Percentiles rank a stretch among this genome's conserved stretches.
phyloP scores from a whole-genome alignment of 2,329 filamentous ascomycete genomes.

The Pezicula radicicola region DNA sequence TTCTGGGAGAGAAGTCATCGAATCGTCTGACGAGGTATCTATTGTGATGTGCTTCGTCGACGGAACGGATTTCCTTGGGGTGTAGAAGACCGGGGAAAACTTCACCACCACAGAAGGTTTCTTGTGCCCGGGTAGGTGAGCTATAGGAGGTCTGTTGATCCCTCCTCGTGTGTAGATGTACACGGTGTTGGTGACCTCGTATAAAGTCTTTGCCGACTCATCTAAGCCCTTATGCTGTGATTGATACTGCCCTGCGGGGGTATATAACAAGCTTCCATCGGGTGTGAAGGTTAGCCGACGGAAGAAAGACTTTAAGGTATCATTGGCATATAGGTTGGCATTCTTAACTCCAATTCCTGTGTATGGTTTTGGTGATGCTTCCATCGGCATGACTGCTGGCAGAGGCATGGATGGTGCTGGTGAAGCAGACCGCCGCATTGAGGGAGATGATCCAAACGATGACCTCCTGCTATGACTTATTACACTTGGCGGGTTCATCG shows the following conservation, averaged over 20 bases:
- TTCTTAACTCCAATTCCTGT: conserved; percentile 69
- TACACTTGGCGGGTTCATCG: conserved; percentile 91
- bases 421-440: conserved; percentile 80
- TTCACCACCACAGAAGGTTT: conserved; percentile 95
- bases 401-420: conserved; percentile 91
- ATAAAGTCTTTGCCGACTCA: conserved; percentile 68
- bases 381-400: conserved; percentile 92
- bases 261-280: conserved; percentile 90
- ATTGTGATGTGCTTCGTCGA: conserved; percentile 88
- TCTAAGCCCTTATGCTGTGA: conserved; percentile 62
- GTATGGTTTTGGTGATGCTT: conserved; percentile 75
- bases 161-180: conserved; percentile 97
- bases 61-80: conserved; percentile 64
- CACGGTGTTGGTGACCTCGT: conserved; percentile 93
- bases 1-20: conserved; percentile 80
- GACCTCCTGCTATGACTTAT: conserved; percentile 92
- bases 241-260: conserved; percentile 93
- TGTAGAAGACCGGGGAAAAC: conserved; percentile 89
- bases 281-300: conserved; percentile 89
- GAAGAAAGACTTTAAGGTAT: conserved; percentile 97
- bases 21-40: conserved; percentile 84
- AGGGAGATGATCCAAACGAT: conserved; percentile 76
- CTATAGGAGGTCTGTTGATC: conserved; percentile 93
- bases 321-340: conserved; percentile 89
- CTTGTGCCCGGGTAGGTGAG: conserved; percentile 94